A percentile compares a stretch with the other conserved stretches of the same genome.
Evolutionary conservation across 306 rosid species (phyloP).

Genomic region (Trifolium pratense): DNA sequence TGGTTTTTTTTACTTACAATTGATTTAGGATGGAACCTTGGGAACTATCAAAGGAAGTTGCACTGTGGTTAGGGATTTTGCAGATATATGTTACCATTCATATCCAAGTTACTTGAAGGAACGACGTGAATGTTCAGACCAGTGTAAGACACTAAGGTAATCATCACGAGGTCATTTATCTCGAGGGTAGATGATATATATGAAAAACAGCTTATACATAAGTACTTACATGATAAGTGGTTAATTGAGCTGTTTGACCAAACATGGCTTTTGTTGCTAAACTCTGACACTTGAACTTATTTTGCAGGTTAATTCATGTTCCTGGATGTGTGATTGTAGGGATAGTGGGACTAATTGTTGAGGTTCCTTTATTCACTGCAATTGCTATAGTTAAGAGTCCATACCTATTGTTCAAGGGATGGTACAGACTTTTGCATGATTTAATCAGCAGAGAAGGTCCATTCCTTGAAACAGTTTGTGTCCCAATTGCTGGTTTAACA

Average conservation of each 20-base stretch:
- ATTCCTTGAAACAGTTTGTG: conserved; percentile 86
- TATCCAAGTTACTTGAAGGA: conserved; percentile 76
- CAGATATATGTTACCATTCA: conserved; percentile 78
- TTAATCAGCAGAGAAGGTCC: conserved; percentile 88
- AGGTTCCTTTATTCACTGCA: conserved; percentile 69
- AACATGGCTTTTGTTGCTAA: neutral
- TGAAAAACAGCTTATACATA: neutral
- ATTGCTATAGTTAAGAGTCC: conserved; percentile 83
- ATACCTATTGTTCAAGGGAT: conserved; percentile 71
- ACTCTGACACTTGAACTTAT: conserved; percentile 29
- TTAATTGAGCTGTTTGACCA: neutral
- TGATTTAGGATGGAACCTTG: conserved; percentile 79
- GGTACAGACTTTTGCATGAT: conserved; percentile 76
- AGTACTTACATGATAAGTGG: neutral
- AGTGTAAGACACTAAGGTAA: conserved; percentile 65
- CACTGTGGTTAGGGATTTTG: conserved; percentile 87
- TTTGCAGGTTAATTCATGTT: conserved; percentile 75
- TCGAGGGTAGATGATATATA: too few relatives aligned
- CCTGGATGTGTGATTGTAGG: conserved; percentile 71
- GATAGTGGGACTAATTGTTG: conserved; percentile 63
- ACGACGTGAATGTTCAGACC: conserved; percentile 62
- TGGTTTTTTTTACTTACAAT: neutral
- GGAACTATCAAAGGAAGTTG: conserved; percentile 85
- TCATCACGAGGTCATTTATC: neutral
- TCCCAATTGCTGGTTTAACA: conserved; percentile 88